These are phyloP conservation scores for Fusarium avenaceum DNA, from an alignment of 2,329 filamentous ascomycete species.

Conservation along the genomic window DNA sequence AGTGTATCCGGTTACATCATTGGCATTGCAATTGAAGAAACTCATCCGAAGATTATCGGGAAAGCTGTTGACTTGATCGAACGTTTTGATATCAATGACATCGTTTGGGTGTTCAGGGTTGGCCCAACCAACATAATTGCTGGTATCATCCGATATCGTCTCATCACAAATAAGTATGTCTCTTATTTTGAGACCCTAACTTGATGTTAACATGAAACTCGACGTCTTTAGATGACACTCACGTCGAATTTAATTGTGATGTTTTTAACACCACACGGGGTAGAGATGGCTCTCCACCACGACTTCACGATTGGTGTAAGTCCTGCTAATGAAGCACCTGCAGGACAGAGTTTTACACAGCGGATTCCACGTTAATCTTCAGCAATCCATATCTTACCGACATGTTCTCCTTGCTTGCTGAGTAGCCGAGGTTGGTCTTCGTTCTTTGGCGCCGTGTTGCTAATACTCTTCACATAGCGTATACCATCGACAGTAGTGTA, in stretches of 20 bases:
- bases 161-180: constrained; percentile 17
- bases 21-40: constrained; percentile 18
- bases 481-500: constrained; percentile 20
- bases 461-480: constrained; percentile 17
- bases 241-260: neutral
- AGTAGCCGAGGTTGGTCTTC: neutral
- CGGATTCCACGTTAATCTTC: constrained; percentile 35
- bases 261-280: neutral
- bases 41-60: constrained; percentile 20
- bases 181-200: constrained; percentile 24
- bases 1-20: constrained; percentile 24
- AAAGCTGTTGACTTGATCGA: constrained; percentile 3
- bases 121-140: constrained; percentile 22
- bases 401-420: neutral
- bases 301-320: constrained; percentile 21
- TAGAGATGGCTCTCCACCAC: constrained; percentile 31
- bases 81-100: constrained; percentile 24
- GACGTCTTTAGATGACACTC: neutral
- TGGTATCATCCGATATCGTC: neutral
- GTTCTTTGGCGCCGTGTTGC: constrained; percentile 11
- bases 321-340: constrained; percentile 5
- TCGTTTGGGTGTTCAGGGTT: constrained; percentile 16
- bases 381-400: constrained; percentile 29
- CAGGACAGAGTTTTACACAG: constrained; percentile 9
- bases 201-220: neutral